These are phyloP conservation scores for Pseudognaphalium luteoalbum DNA, from an alignment of 129 eudicot species.

Conservation along the genomic window DNA sequence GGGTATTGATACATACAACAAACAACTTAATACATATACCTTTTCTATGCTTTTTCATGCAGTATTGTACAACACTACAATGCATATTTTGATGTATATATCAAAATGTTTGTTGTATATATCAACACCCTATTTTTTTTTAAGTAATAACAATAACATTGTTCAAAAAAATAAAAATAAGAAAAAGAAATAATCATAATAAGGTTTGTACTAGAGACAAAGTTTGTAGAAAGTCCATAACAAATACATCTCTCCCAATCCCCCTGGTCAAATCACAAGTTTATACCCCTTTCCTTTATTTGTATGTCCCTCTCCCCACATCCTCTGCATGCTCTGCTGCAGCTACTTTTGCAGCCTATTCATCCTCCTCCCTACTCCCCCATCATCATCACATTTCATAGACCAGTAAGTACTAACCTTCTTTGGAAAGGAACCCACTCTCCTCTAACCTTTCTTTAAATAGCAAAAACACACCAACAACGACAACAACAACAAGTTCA, in stretches of 20 bases:
- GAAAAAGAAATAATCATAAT: too few species aligned
- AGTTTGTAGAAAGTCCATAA: slow-evolving; percentile 17
- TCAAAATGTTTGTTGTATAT: too few species aligned
- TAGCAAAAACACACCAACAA: neutral
- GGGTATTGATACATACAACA: too few species aligned
- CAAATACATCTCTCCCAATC: neutral
- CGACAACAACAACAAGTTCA: neutral
- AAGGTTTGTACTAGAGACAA: neutral
- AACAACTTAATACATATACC: too few species aligned
- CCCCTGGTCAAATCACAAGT: slow-evolving; percentile 32
- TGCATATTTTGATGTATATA: too few species aligned
- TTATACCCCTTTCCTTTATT: slow-evolving; percentile 4
- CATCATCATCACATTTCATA: neutral
- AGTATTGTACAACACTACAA: too few species aligned
- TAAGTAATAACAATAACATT: too few species aligned
- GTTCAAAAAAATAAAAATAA: too few species aligned
- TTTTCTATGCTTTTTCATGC: too few species aligned
- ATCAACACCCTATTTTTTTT: too few species aligned
- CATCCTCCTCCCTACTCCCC: neutral
- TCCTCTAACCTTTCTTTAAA: slow-evolving; percentile 14
- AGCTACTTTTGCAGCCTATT: slow-evolving; percentile 12
- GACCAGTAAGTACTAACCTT: neutral
- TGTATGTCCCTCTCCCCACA: slow-evolving; percentile 19
- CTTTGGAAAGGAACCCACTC: neutral
- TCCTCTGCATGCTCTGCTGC: neutral